Percentiles rank a stretch among this genome's conserved stretches.
Evolutionary conservation across 2,329 filamentous ascomycete species (phyloP).

Genomic region (Xylaria sp.): DNA sequence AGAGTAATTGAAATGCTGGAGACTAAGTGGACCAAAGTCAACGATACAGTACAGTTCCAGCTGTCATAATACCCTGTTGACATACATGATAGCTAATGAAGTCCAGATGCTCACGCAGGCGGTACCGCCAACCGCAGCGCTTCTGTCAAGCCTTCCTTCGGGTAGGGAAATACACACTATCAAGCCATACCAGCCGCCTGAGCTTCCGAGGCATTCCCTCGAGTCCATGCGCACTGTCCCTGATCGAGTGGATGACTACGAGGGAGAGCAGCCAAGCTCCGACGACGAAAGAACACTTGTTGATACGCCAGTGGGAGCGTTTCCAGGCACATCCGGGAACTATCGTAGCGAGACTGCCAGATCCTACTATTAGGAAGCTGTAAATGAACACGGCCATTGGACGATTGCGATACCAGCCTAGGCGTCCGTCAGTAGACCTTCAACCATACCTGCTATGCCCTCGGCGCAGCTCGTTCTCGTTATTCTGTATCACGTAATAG

Average conservation of each 20-base stretch:
- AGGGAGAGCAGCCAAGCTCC: conserved; percentile 55
- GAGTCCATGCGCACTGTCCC: conserved; percentile 69
- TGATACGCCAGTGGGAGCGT: conserved; percentile 46
- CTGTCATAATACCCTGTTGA: background rate
- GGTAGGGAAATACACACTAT: conserved; percentile 86
- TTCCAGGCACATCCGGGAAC: conserved; percentile 45
- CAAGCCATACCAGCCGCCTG: conserved; percentile 73
- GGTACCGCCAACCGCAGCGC: conserved; percentile 76
- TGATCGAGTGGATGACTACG: conserved; percentile 58
- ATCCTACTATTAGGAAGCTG: conserved; percentile 47
- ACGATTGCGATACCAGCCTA: background rate
- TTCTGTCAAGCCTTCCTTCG: conserved; percentile 84
- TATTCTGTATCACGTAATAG: background rate
- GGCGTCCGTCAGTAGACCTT: background rate
- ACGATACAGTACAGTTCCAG: conserved; percentile 75
- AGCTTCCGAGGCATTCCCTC: conserved; percentile 72
- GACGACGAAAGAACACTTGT: conserved; percentile 52
- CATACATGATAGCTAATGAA: conserved; percentile 12
- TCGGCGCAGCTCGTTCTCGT: background rate
- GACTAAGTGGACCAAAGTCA: conserved; percentile 90
- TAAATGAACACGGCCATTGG: background rate
- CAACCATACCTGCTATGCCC: background rate
- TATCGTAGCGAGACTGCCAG: conserved; percentile 46
- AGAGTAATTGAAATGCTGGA: conserved; percentile 88
- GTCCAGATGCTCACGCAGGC: conserved; percentile 62